Base-by-base conservation (phyloP, 139 green algal genomes). In the Coelastrella sp. region DNA sequence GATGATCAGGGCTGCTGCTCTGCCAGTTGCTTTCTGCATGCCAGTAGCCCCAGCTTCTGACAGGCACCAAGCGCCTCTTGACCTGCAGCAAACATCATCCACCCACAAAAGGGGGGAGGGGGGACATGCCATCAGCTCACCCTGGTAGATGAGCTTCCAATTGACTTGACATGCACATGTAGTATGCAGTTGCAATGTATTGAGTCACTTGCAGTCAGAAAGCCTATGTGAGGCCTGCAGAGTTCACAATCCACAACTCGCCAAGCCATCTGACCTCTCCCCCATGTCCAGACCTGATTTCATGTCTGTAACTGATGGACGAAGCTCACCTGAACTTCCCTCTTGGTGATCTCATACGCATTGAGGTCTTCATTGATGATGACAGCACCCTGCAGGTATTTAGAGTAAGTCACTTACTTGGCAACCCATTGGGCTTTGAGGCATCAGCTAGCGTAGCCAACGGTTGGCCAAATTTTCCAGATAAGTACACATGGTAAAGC, bases 291-390 rank as follows among this genome's bases (percentile, higher is more conserved):
- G 35, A 49, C 35, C 35, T 49, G 35, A 49, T 49, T 49, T 5
- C 35, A 49, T 49, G 35, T 49, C 35, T 49, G 35, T 49, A 49
- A 57, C 22, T 14, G 22, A 79, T 24, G 22, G 63, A 35, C 7
- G 8, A 25, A 11, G 11, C 76, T 8, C 78, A 86, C 73, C 24
- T 78, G 17, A 6, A 93, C 56, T 7, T n/a, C 19, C 4, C 61
- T 22, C 11, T 60, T 59, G 8, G 81, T 75, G 81, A 87, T 87
- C 8, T 87, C 81, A 56, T 87, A 87, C 1, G 87, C 91, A 15
- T 82, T 90, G 22, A 93, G 24, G 72, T 93, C 91, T 35, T 93
- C 91, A 68, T 92, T 92, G 58, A 92, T 90, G 24, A 82, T 70
- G 10, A 93, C 24, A 9, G 22, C 75, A 1, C 91, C 87, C 24